Conservation (phyloP, 441 rosid genomes). For the Euphorbia celastroides region DNA sequence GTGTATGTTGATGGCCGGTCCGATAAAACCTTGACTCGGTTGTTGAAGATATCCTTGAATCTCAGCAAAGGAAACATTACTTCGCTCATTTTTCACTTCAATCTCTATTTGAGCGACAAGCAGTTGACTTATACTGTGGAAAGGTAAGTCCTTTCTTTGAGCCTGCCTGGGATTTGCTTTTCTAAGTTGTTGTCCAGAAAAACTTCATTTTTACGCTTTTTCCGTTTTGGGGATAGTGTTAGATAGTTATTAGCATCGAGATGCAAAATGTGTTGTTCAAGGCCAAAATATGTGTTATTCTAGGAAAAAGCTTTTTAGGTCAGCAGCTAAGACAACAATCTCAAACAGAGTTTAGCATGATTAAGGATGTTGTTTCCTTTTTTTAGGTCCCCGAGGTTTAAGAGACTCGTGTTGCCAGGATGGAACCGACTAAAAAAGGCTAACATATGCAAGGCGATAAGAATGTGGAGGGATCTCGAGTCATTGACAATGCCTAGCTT, state of each 20-base stretch:
- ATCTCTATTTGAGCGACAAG: conserved; percentile 58
- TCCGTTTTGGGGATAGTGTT: too few relatives aligned
- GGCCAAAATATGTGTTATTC: too few relatives aligned
- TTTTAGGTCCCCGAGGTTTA: conserved; percentile 56
- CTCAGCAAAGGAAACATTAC: conserved; percentile 56
- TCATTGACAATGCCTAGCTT: conserved; percentile 92
- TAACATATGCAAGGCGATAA: conserved; percentile 68
- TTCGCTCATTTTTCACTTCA: conserved; percentile 62
- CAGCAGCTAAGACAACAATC: too few relatives aligned
- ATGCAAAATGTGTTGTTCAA: too few relatives aligned
- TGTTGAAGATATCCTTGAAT: conserved; percentile 58
- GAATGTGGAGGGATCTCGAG: conserved; percentile 66
- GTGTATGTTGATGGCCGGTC: conserved; percentile 62
- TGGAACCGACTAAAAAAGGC: conserved; percentile 80
- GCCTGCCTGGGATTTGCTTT: too few relatives aligned
- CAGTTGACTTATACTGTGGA: conserved; percentile 78
- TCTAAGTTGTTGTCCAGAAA: too few relatives aligned
- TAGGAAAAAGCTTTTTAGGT: too few relatives aligned
- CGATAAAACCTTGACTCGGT: conserved; percentile 43
- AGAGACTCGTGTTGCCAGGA: conserved; percentile 68
- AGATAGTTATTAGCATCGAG: too few relatives aligned
- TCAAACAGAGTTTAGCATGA: too few relatives aligned
- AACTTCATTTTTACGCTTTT: too few relatives aligned
- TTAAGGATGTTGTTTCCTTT: conserved; percentile 7
- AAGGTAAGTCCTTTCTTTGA: conserved; percentile 43